phyloP scores from a whole-genome alignment of 306 rosid species.

The Luffa aegyptiaca region DNA sequence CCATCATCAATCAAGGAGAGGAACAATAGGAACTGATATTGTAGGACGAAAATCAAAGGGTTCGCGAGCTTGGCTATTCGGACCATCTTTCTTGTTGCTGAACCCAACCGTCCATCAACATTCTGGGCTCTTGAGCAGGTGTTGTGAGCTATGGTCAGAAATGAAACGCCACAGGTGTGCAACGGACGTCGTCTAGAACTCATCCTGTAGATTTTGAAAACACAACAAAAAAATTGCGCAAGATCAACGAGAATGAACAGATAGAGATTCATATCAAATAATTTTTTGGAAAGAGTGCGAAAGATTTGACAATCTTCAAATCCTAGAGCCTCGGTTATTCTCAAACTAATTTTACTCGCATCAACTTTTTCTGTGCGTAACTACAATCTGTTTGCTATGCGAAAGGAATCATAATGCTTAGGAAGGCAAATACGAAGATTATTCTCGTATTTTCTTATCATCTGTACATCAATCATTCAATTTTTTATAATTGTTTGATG shows the following conservation, averaged over 20 bases:
- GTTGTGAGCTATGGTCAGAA: constrained; percentile 28
- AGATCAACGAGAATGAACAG: not conserved
- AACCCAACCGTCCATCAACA: constrained; percentile 45
- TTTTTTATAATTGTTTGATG: not conserved
- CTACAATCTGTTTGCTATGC: not conserved
- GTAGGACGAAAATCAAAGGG: constrained; percentile 30
- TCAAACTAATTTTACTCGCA: not conserved
- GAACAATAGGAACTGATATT: constrained; percentile 28
- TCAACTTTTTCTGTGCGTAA: not conserved
- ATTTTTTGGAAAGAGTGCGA: not conserved
- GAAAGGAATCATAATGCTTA: not conserved
- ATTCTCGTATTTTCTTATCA: not conserved
- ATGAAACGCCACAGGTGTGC: constrained; percentile 48
- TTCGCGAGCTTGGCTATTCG: constrained; percentile 16
- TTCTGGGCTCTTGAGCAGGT: constrained; percentile 26
- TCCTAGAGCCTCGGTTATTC: not conserved
- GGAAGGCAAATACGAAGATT: not conserved
- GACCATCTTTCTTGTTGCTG: constrained; percentile 21
- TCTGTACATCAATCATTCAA: not conserved
- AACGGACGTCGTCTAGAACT: constrained; percentile 43
- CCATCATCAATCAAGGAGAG: constrained; percentile 46
- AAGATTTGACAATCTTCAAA: not conserved
- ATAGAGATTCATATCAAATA: not conserved
- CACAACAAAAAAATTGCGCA: not conserved
- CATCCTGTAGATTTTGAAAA: constrained; percentile 8